Percentiles rank a stretch among this genome's conserved stretches.
Evolutionary conservation across 371 early-diverging fungal genomes (phyloP).

Genomic region (Conidiobolus incongruus): DNA sequence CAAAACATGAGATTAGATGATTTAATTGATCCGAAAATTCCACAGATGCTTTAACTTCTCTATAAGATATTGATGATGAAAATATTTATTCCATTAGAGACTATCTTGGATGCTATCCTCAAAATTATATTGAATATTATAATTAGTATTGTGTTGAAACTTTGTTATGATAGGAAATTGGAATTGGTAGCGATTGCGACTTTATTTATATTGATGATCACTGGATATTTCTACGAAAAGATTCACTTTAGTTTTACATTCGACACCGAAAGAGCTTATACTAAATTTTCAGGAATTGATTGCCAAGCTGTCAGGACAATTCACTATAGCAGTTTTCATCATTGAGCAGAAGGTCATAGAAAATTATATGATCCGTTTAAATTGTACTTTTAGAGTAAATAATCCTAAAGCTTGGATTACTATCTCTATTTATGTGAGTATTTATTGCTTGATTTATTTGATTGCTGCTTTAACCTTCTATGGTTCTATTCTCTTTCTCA

Average conservation of each 20-base stretch:
- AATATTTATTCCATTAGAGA: slow-evolving; percentile 22
- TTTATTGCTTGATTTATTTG: slow-evolving; percentile 31
- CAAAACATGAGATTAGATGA: slow-evolving; percentile 63
- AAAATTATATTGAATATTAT: slow-evolving; percentile 2
- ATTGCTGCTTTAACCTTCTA: slow-evolving; percentile 31
- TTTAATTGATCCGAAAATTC: slow-evolving; percentile 63
- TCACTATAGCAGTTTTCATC: slow-evolving; percentile 65
- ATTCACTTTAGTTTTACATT: slow-evolving; percentile 3
- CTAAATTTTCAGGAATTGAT: slow-evolving; percentile 42
- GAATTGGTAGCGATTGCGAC: slow-evolving; percentile 28
- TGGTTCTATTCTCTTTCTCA: slow-evolving; percentile 19
- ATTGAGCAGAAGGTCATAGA: slow-evolving; percentile 38
- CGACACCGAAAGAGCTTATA: slow-evolving; percentile 33
- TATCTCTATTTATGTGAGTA: slow-evolving; percentile 30
- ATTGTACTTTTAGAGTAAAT: slow-evolving; percentile 32
- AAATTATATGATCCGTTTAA: slow-evolving; percentile 23
- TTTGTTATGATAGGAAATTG: slow-evolving; percentile 34
- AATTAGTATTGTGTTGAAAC: slow-evolving; percentile 18
- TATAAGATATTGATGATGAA: slow-evolving; percentile 52
- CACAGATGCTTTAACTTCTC: slow-evolving; percentile 55
- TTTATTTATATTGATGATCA: slow-evolving; percentile 17
- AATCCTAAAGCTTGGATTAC: slow-evolving; percentile 24
- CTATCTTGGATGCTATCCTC: slow-evolving; percentile 5
- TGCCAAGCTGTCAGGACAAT: slow-evolving; percentile 72
- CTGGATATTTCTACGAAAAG: slow-evolving; percentile 3